Conservation (phyloP, 2,329 filamentous ascomycete species). For the Penicillium palitans region DNA sequence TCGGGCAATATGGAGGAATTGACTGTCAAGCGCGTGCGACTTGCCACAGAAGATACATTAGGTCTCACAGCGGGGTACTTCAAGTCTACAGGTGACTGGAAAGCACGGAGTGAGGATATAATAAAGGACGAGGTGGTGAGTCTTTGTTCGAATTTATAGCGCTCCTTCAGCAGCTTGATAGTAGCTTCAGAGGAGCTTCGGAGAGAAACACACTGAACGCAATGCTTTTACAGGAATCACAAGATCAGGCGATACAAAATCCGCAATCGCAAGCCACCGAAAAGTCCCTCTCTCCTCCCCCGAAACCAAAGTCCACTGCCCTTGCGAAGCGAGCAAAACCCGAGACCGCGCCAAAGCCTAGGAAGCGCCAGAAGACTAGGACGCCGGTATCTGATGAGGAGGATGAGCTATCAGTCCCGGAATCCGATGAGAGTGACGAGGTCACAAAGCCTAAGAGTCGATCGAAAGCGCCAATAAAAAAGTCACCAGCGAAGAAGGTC, state of each 20-base stretch:
- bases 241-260: conserved; percentile 29
- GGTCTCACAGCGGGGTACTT: conserved; percentile 56
- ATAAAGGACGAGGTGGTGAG: conserved; percentile 56
- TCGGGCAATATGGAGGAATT: conserved; percentile 51
- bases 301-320: conserved; percentile 21
- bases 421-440: conserved; percentile 26
- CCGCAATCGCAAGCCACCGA: conserved; percentile 11
- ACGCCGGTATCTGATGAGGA: conserved; percentile 29
- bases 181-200: background rate
- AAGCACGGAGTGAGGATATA: conserved; percentile 53
- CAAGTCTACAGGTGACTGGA: conserved; percentile 57
- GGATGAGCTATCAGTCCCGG: conserved; percentile 13
- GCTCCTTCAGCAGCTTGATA: background rate
- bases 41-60: conserved; percentile 53
- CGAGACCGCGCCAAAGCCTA: conserved; percentile 23
- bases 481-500: conserved; percentile 9
- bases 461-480: conserved; percentile 5
- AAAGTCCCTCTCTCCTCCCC: conserved; percentile 19
- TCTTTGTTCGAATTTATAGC: conserved; percentile 4
- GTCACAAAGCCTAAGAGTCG: conserved; percentile 24
- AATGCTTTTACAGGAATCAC: conserved; percentile 29
- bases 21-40: conserved; percentile 59
- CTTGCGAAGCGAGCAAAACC: conserved; percentile 32
- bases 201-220: conserved; percentile 9
- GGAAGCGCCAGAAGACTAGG: conserved; percentile 39